Conservation (phyloP, 2,329 filamentous ascomycete genomes). For the Phialemoniopsis sp. region DNA sequence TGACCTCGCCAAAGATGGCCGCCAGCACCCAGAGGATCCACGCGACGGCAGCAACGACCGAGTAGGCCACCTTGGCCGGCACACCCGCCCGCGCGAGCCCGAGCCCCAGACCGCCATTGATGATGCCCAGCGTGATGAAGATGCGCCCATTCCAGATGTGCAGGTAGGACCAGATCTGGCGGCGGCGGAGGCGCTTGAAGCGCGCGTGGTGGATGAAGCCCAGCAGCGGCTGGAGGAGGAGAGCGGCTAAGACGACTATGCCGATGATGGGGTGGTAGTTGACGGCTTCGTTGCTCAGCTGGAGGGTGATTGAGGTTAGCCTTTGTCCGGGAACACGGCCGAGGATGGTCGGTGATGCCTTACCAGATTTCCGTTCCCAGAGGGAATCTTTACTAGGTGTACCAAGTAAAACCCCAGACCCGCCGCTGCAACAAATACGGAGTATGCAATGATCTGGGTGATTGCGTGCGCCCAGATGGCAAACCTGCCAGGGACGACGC, state of each 20-base stretch:
- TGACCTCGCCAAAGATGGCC: conserved; percentile 23
- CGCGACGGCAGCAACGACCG: conserved; percentile 29
- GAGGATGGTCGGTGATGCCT: conserved; percentile 7
- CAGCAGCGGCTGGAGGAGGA: conserved; percentile 35
- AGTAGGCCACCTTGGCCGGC: conserved; percentile 27
- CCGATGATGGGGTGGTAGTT: conserved; percentile 44
- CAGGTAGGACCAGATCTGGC: conserved; percentile 34
- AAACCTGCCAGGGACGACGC: conserved; percentile 27
- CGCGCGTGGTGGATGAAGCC: conserved; percentile 35
- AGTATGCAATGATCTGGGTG: conserved; percentile 29
- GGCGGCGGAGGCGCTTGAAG: conserved; percentile 29
- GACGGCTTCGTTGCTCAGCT: conserved; percentile 22
- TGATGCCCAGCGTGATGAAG: conserved; percentile 33
- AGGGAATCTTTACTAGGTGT: conserved; percentile 22
- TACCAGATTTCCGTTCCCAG: conserved; percentile 22
- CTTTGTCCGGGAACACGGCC: conserved; percentile 1
- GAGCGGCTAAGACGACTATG: conserved; percentile 29
- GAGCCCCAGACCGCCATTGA: conserved; percentile 40
- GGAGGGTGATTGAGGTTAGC: background rate
- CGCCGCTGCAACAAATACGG: conserved; percentile 31
- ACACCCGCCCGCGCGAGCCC: conserved; percentile 23
- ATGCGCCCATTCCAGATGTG: conserved; percentile 39
- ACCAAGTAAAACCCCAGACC: conserved; percentile 38
- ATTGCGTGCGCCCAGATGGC: conserved; percentile 31
- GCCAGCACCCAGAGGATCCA: conserved; percentile 30